Evolutionary conservation across 176 grass and related monocot genomes (phyloP), one percentile per base, ranked within the genome.

Genomic region (Cenchrus fungigraminus): DNA sequence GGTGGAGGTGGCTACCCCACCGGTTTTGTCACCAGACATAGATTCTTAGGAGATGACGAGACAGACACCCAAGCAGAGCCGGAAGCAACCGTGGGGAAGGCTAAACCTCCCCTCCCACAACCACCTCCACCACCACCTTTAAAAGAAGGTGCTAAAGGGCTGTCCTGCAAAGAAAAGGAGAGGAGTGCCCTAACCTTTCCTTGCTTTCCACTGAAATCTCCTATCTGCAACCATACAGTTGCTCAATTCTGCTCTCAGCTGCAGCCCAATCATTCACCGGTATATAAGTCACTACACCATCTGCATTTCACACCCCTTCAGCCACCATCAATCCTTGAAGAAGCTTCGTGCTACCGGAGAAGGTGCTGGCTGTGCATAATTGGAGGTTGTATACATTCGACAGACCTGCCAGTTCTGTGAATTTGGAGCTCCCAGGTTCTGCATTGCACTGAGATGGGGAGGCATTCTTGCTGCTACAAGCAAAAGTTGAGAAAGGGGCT

Each of bases 391-490:
- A 44, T 72, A 73, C 62, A 83, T 59, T 88, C 81, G 17, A 71
- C 5, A 65, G 52, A 25, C 74, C 80, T 60, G 59, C 51, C 15
- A 60, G 58, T 52, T 68, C 51, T 6, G 61, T 14, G 34, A 83
- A 87, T 79, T 87, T 47, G 61, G 28, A 65, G 79, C 74, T 67
- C 43, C 12, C n/a, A 47, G 59, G 14, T 83, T 83, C 61, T 69
- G 73, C 90, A 92, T 91, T 91, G 81, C 55, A 10, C 77, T 56
- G 75, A 68, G 74, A 94, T 94, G 92, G 92, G 92, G 82, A 91
- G 92, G 62, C 92, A 94, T 71, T 91, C 92, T 42, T 94, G 92
- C 74, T 94, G 92, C 89, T 91, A 87, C 89, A 91, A 92, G 87
- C 89, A 94, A 28, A 94, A 94, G 69, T 61, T 94, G 73, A 91